phyloP scores from a whole-genome alignment of 768 basidiomycete species.

The Pleurotus ostreatus region DNA sequence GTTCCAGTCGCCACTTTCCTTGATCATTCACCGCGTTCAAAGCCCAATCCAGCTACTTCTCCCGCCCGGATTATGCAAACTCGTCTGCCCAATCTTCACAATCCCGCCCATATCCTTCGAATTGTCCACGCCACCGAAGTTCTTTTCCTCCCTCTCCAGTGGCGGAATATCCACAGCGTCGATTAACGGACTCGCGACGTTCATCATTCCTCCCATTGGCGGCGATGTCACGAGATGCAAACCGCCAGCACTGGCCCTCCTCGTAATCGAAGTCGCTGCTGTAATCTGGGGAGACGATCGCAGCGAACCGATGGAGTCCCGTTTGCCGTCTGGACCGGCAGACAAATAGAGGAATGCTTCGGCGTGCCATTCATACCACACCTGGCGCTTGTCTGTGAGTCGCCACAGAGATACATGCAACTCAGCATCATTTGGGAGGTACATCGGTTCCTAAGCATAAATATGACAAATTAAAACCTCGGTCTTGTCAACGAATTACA shows the following conservation, averaged over 20 bases:
- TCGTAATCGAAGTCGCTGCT: background rate
- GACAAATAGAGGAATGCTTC: constrained; percentile 70
- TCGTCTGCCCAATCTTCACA: constrained; percentile 93
- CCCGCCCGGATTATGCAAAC: constrained; percentile 87
- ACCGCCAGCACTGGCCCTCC: background rate
- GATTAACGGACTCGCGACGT: constrained; percentile 61
- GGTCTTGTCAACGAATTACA: background rate
- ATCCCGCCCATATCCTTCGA: constrained; percentile 31
- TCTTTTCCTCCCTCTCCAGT: constrained; percentile 15
- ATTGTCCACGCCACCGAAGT: constrained; percentile 6
- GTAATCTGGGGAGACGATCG: background rate
- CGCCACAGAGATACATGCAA: constrained; percentile 94
- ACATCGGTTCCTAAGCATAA: constrained; percentile 74
- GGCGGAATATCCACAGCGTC: constrained; percentile 53
- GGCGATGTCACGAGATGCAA: background rate
- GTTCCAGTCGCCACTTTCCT: no score
- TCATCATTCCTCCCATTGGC: background rate
- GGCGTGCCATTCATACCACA: constrained; percentile 99
- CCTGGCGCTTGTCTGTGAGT: constrained; percentile 79
- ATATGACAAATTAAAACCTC: background rate
- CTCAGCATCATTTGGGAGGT: constrained; percentile 89
- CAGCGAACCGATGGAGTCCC: background rate
- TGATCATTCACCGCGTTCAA: constrained; percentile 15
- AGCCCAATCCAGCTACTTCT: constrained; percentile 93
- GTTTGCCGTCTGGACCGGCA: background rate